These are phyloP conservation scores for Takakia lepidozioides DNA, from an alignment of 225 moss, liverwort and hornwort genomes.

Conservation along the genomic window DNA sequence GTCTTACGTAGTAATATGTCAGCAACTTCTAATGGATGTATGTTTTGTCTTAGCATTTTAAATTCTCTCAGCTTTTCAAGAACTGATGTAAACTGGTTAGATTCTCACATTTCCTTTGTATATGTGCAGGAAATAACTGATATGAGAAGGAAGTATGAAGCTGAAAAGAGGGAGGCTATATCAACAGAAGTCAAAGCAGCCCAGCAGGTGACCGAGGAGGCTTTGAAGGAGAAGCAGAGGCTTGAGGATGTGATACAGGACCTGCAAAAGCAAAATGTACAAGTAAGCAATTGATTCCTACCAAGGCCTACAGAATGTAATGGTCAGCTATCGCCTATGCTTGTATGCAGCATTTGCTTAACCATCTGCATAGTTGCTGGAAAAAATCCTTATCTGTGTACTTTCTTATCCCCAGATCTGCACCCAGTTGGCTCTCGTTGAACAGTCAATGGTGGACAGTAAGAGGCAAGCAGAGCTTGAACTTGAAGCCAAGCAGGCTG, in stretches of 20 bases:
- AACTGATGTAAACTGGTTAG: too few relatives aligned
- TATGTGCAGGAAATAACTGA: conserved; percentile 4
- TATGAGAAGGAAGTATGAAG: conserved; percentile 1
- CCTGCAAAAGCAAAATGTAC: not conserved
- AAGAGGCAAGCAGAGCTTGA: not conserved
- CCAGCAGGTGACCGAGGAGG: not conserved
- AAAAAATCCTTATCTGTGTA: too few relatives aligned
- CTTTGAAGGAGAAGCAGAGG: not conserved
- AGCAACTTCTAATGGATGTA: not conserved
- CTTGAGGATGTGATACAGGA: not conserved
- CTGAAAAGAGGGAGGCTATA: not conserved
- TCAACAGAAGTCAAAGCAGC: not conserved
- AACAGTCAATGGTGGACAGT: too few relatives aligned
- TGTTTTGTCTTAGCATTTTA: not conserved
- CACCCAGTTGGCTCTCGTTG: not conserved
- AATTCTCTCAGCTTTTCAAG: not conserved
- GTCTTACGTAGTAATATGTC: too few relatives aligned
- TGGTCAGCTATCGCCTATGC: too few relatives aligned
- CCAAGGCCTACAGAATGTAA: not conserved
- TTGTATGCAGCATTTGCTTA: too few relatives aligned
- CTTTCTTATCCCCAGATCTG: not conserved
- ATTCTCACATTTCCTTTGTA: too few relatives aligned
- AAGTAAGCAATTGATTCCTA: not conserved
- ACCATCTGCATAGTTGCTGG: too few relatives aligned
- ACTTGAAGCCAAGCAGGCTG: not conserved